Percentiles rank a stretch among this genome's conserved stretches.
phyloP scores from a whole-genome alignment of 179 eudicot species.

The Beta lomatogona region DNA sequence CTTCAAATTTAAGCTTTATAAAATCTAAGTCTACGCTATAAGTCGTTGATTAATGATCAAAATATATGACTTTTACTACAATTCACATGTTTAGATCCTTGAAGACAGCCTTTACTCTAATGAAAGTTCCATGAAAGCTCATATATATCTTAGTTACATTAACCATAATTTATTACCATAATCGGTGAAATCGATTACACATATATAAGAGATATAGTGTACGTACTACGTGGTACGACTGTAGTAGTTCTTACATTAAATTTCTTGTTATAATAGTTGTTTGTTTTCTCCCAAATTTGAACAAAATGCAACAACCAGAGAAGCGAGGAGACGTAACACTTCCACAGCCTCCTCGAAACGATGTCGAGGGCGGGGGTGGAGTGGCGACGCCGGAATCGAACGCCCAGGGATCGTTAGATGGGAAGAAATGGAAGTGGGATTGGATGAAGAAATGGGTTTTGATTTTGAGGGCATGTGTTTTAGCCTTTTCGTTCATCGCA shows the following conservation, averaged over 20 bases:
- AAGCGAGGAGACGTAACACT: neutral
- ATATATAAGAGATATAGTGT: neutral
- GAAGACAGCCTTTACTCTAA: neutral
- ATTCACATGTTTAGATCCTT: slow-evolving; percentile 2
- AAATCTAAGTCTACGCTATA: neutral
- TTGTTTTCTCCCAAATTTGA: neutral
- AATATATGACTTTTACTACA: neutral
- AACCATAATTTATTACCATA: neutral
- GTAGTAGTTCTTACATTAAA: too few species aligned
- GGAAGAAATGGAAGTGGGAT: slow-evolving; percentile 49
- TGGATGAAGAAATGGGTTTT: slow-evolving; percentile 40
- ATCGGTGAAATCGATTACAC: neutral
- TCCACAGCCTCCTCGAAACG: neutral
- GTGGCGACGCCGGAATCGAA: neutral
- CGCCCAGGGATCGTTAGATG: slow-evolving; percentile 35
- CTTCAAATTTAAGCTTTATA: neutral
- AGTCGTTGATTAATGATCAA: slow-evolving; percentile 4
- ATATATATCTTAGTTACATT: neutral
- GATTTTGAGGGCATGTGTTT: slow-evolving; percentile 41
- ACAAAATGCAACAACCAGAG: slow-evolving; percentile 12
- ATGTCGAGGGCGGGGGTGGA: neutral
- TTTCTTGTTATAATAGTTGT: too few species aligned
- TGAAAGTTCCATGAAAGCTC: too few species aligned
- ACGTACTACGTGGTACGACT: too few species aligned
- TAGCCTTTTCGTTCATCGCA: slow-evolving; percentile 60